These are phyloP conservation scores for Rhynchosporium graminicola DNA, from an alignment of 2,329 filamentous ascomycete genomes.

Conservation along the genomic window DNA sequence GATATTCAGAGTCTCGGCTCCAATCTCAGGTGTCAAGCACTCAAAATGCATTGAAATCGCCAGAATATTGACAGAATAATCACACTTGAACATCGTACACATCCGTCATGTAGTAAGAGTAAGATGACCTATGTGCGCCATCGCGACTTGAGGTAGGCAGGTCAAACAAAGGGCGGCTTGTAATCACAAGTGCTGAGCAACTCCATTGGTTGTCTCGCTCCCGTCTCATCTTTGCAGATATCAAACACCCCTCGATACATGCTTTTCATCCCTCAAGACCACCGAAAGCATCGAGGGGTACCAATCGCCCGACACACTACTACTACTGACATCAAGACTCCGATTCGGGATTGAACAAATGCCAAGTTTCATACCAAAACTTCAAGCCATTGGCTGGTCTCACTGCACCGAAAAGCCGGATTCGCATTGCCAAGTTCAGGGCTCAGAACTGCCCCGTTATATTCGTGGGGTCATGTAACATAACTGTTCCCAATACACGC, in stretches of 20 bases:
- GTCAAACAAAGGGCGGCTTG: conserved; percentile 2
- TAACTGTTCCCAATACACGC: conserved; percentile 1
- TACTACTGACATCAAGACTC: neutral
- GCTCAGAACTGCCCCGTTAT: conserved; percentile 6
- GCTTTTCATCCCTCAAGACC: conserved; percentile 11
- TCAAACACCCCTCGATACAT: conserved; percentile 22
- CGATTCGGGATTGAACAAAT: neutral
- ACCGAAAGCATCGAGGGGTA: conserved; percentile 17
- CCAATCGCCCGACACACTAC: neutral
- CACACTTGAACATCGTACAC: neutral
- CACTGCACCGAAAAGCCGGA: neutral
- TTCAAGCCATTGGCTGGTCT: conserved; percentile 9
- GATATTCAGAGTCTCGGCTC: neutral
- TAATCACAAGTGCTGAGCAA: neutral
- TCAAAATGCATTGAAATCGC: conserved; percentile 14
- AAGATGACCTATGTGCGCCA: neutral
- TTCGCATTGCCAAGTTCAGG: neutral
- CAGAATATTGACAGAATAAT: neutral
- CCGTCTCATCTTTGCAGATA: conserved; percentile 28
- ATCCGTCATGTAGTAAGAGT: conserved; percentile 5
- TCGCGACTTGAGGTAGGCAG: neutral
- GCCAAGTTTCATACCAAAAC: too few species aligned
- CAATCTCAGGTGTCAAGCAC: conserved; percentile 15
- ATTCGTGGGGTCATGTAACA: conserved; percentile 17
- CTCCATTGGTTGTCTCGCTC: neutral